These are phyloP conservation scores for Torrubiellomyces zombiae DNA, from an alignment of 2,329 filamentous ascomycete genomes.

Conservation along the genomic window DNA sequence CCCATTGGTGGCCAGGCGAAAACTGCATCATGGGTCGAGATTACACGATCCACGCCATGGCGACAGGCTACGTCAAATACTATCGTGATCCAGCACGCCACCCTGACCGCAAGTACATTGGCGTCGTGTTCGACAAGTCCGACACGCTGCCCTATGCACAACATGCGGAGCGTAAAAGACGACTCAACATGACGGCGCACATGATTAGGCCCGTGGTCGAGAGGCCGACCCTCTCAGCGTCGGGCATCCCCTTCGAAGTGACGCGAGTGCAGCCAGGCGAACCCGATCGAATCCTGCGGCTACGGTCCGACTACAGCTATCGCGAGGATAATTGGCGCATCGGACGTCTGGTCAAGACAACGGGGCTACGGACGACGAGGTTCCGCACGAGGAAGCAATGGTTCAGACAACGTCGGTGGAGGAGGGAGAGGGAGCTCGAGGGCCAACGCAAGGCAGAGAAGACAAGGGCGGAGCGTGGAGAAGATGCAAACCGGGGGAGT, in stretches of 20 bases:
- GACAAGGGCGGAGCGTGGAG: constrained; percentile 16
- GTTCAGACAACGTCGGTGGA: constrained; percentile 27
- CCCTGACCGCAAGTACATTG: constrained; percentile 84
- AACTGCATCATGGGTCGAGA: constrained; percentile 91
- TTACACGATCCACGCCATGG: constrained; percentile 82
- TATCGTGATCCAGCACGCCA: constrained; percentile 76
- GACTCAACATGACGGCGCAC: constrained; percentile 53
- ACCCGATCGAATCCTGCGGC: constrained; percentile 29
- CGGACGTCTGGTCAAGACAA: constrained; percentile 35
- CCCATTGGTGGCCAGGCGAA: constrained; percentile 86
- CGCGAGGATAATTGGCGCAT: constrained; percentile 44
- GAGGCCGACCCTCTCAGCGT: constrained; percentile 26
- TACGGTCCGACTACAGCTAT: constrained; percentile 39
- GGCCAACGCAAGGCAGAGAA: constrained; percentile 22
- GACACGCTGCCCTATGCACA: constrained; percentile 63
- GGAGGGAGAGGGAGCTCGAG: constrained; percentile 22
- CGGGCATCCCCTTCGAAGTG: constrained; percentile 31
- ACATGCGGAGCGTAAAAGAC: constrained; percentile 57
- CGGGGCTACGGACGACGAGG: constrained; percentile 30
- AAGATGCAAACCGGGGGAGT: constrained; percentile 13
- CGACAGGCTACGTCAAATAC: constrained; percentile 86
- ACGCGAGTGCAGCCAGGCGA: constrained; percentile 23
- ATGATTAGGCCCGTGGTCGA: constrained; percentile 23
- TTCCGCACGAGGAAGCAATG: constrained; percentile 33
- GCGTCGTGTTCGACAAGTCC: constrained; percentile 70